Conservation (phyloP, 2,329 filamentous ascomycete species). For the Cryphonectria radicalis region DNA sequence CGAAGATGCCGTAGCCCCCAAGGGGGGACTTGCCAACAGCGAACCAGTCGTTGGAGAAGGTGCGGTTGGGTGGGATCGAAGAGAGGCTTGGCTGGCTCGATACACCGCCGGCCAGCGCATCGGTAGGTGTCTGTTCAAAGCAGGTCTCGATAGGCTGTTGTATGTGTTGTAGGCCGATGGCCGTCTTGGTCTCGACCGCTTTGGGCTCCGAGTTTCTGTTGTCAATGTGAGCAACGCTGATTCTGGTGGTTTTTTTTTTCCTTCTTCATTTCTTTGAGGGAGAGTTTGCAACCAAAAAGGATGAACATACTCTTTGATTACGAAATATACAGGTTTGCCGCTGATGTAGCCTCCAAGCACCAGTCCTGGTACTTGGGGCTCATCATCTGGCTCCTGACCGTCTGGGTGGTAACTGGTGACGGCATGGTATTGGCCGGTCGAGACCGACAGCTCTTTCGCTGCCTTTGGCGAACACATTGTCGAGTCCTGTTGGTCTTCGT, state of each 20-base stretch:
- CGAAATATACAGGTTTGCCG: constrained; percentile 2
- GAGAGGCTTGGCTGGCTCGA: background rate
- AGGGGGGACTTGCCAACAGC: constrained; percentile 45
- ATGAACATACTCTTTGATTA: constrained; percentile 10
- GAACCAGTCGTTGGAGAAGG: constrained; percentile 47
- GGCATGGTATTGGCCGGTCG: background rate
- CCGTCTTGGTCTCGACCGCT: constrained; percentile 4
- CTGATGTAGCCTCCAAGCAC: constrained; percentile 4
- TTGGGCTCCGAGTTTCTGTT: constrained; percentile 3
- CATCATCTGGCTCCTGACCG: constrained; percentile 1
- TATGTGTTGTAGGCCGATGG: background rate
- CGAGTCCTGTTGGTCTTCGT: background rate
- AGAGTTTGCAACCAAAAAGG: background rate
- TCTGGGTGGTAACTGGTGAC: background rate
- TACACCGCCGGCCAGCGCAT: background rate
- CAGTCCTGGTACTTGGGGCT: background rate
- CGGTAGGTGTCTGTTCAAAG: background rate
- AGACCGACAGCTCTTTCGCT: constrained; percentile 16
- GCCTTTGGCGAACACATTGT: background rate
- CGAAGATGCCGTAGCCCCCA: constrained; percentile 54
- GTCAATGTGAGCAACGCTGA: background rate
- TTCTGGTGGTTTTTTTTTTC: background rate
- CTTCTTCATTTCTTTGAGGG: background rate
- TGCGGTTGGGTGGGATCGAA: constrained; percentile 19
- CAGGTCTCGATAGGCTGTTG: constrained; percentile 18